phyloP scores from a whole-genome alignment of 2,329 filamentous ascomycete species.

The Penicillium sp. region DNA sequence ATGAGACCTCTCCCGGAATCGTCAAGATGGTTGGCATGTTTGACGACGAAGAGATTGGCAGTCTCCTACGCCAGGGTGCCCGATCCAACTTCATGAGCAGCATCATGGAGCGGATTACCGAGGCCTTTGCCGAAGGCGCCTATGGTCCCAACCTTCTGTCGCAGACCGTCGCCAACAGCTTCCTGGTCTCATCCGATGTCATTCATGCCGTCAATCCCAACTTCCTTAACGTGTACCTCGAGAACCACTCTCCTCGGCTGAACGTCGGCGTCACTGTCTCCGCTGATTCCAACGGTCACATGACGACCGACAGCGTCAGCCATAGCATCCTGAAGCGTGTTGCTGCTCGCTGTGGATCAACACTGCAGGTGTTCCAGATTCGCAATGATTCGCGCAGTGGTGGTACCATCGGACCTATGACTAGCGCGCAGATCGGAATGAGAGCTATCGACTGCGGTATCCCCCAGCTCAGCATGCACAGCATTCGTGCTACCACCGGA shows the following conservation, averaged over 20 bases:
- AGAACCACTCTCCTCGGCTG: slow-evolving; percentile 81
- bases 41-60: slow-evolving; percentile 96
- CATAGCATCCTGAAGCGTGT: slow-evolving; percentile 77
- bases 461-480: slow-evolving; percentile 92
- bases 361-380: slow-evolving; percentile 89
- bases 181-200: slow-evolving; percentile 90
- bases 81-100: slow-evolving; percentile 83
- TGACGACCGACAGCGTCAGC: slow-evolving; percentile 90
- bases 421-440: slow-evolving; percentile 78
- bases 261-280: slow-evolving; percentile 84
- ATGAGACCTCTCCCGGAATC: slow-evolving; percentile 55
- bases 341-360: slow-evolving; percentile 70
- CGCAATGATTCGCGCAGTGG: slow-evolving; percentile 87
- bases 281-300: slow-evolving; percentile 87
- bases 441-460: slow-evolving; percentile 84
- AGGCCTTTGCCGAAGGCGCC: slow-evolving; percentile 54
- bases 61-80: slow-evolving; percentile 84
- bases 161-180: slow-evolving; percentile 86
- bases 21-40: slow-evolving; percentile 94
- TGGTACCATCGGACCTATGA: slow-evolving; percentile 92
- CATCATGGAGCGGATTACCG: slow-evolving; percentile 78
- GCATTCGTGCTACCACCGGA: slow-evolving; percentile 84
- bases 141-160: slow-evolving; percentile 63
- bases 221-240: slow-evolving; percentile 80
- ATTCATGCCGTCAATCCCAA: slow-evolving; percentile 95